Evolutionary conservation across 2,329 filamentous ascomycete species (phyloP), one percentile per base, ranked within the genome.

Genomic region (Fusarium continuum): DNA sequence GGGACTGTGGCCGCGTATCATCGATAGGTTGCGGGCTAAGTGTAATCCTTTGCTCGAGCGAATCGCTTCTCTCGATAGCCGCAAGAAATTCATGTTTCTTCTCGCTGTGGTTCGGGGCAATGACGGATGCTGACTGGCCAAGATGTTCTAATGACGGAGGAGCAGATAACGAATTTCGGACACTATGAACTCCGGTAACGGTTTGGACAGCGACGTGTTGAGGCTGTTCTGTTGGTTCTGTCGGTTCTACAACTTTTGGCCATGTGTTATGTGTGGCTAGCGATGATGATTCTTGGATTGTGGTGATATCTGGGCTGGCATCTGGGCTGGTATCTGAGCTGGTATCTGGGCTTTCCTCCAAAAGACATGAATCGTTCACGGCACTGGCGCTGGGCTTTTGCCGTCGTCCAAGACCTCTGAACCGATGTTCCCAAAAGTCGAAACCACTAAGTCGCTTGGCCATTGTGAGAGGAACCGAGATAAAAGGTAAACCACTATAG

Each of bases 351-450:
- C 19, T 55, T 8, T 50, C 38, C 19, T 22, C 32, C 1, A 34
- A 22, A 19, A 29, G 36, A 28, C 56, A 61, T 25, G 48, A 22
- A 7, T 56, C 35, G 28, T 32, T 61, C 2, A 49, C 26, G 9
- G 10, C 23, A 20, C 48, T 49, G 3, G 49, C n/a, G n/a, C n/a
- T n/a, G n/a, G n/a, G n/a, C n/a, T n/a, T n/a, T n/a, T n/a, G n/a
- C n/a, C n/a, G n/a, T n/a, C n/a, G n/a, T n/a, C n/a, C n/a, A n/a
- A 50, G 44, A 31, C 34, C 31, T 13, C 14, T 39, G 8, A 35
- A 40, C 13, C 57, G 43, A 25, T 49, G 56, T 25, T 61, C 56
- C 57, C 57, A 61, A 32, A 61, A 61, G 4, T 61, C 56, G 2
- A 61, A 31, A 13, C 57, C 57, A 14, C 55, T 41, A 4, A 61